Percentiles rank a stretch among this genome's conserved stretches.
These are phyloP conservation scores for Cladosporium sp. DNA, from an alignment of 2,329 filamentous ascomycete genomes.

Conservation along the genomic window DNA sequence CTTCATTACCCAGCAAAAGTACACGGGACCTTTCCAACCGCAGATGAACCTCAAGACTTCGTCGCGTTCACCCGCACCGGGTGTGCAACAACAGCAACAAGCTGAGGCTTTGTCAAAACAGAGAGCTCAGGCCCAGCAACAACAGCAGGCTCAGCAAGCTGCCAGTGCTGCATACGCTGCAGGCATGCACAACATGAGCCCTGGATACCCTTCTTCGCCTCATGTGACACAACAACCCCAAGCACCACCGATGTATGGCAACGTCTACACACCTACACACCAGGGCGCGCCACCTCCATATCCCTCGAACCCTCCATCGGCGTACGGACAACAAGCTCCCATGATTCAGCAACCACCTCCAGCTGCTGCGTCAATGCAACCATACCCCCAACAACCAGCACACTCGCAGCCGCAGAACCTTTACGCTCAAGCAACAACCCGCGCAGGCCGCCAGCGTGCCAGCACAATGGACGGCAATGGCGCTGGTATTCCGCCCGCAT, in stretches of 20 bases:
- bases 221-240: slow-evolving; percentile 25
- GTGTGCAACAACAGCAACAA: slow-evolving; percentile 93
- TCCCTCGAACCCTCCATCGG: slow-evolving; percentile 63
- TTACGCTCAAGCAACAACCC: slow-evolving; percentile 72
- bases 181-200: slow-evolving; percentile 32
- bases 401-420: slow-evolving; percentile 66
- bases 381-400: slow-evolving; percentile 32
- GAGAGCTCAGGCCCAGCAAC: slow-evolving; percentile 61
- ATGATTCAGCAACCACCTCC: slow-evolving; percentile 61
- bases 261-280: slow-evolving; percentile 67
- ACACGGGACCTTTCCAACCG: slow-evolving; percentile 90
- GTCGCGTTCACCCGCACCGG: slow-evolving; percentile 85
- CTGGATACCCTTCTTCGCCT: slow-evolving; percentile 45
- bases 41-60: slow-evolving; percentile 89
- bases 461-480: slow-evolving; percentile 96
- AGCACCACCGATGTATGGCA: slow-evolving; percentile 66
- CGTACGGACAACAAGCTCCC: slow-evolving; percentile 71
- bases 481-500: slow-evolving; percentile 78
- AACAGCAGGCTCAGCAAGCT: slow-evolving; percentile 46
- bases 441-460: slow-evolving; percentile 80
- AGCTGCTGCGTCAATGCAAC: slow-evolving; percentile 30
- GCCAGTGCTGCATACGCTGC: slow-evolving; percentile 34
- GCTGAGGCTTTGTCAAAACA: slow-evolving; percentile 94
- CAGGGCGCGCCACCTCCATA: slow-evolving; percentile 79
- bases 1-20: slow-evolving; percentile 98